Percentiles rank a stretch among this genome's conserved stretches.
These are phyloP conservation scores for Lipomyces kockii DNA, from an alignment of 805 yeast genomes.

Conservation along the genomic window DNA sequence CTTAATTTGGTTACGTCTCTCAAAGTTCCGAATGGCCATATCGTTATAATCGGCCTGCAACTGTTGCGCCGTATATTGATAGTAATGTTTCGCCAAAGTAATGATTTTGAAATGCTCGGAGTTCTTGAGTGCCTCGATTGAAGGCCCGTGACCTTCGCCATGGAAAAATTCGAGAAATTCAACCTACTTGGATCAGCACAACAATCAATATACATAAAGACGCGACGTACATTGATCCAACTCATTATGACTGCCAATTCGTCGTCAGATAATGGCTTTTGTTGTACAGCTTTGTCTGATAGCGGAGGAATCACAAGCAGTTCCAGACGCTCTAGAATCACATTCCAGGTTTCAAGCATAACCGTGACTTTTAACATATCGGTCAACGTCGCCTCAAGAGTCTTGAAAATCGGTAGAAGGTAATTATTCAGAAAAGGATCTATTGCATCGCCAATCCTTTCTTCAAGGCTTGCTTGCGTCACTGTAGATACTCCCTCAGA, in stretches of 20 bases:
- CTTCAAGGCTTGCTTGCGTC: conserved; percentile 50
- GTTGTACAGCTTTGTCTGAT: conserved; percentile 46
- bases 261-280: conserved; percentile 54
- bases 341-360: conserved; percentile 81
- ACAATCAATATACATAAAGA: background rate
- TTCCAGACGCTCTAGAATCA: conserved; percentile 70
- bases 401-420: conserved; percentile 67
- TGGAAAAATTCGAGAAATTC: conserved; percentile 76
- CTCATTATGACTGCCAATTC: conserved; percentile 72
- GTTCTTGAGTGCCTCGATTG: conserved; percentile 62
- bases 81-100: conserved; percentile 46
- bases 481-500: conserved; percentile 15
- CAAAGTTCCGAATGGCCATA: conserved; percentile 58
- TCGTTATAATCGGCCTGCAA: conserved; percentile 64
- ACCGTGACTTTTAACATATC: conserved; percentile 61
- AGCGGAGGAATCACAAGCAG: conserved; percentile 74
- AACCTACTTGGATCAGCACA: background rate
- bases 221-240: conserved; percentile 58
- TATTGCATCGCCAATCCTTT: conserved; percentile 55
- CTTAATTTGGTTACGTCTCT: conserved; percentile 37
- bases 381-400: conserved; percentile 64
- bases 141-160: conserved; percentile 81
- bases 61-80: conserved; percentile 55
- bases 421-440: conserved; percentile 70
- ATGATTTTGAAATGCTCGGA: conserved; percentile 20